phyloP scores from a whole-genome alignment of 129 eudicot species.

The Arctium lappa region DNA sequence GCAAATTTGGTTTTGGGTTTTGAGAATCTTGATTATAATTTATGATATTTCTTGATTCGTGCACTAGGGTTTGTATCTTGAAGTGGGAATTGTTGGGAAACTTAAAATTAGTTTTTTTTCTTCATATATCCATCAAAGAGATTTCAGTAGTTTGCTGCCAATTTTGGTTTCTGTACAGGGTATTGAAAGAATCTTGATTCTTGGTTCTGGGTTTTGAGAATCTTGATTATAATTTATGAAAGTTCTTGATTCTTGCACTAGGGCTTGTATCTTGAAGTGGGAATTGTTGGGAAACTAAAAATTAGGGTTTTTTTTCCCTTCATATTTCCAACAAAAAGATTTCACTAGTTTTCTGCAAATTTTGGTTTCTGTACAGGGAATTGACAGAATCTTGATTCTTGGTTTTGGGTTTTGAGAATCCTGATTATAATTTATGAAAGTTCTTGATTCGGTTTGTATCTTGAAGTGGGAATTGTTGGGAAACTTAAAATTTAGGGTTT shows the following conservation, averaged over 20 bases:
- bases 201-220: not conserved
- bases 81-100: not conserved
- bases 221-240: not conserved
- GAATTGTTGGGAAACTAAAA: not conserved
- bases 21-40: not conserved
- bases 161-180: not conserved
- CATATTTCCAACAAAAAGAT: not conserved
- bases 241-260: not conserved
- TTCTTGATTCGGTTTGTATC: slow-evolving; percentile 6
- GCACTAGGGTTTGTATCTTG: slow-evolving; percentile 11
- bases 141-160: no score
- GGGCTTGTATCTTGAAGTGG: slow-evolving; percentile 3
- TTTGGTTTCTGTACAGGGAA: not conserved
- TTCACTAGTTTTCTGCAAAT: no score
- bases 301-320: not conserved
- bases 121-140: not conserved
- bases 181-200: slow-evolving; percentile 1
- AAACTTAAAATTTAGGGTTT: not conserved
- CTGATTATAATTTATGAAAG: not conserved
- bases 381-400: slow-evolving; percentile 6
- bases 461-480: not conserved
- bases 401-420: not conserved
- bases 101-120: not conserved
- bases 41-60: not conserved
- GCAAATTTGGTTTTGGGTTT: not conserved